phyloP scores from a whole-genome alignment of 2,329 filamentous ascomycete species.

The Sordariomycetes sp. region DNA sequence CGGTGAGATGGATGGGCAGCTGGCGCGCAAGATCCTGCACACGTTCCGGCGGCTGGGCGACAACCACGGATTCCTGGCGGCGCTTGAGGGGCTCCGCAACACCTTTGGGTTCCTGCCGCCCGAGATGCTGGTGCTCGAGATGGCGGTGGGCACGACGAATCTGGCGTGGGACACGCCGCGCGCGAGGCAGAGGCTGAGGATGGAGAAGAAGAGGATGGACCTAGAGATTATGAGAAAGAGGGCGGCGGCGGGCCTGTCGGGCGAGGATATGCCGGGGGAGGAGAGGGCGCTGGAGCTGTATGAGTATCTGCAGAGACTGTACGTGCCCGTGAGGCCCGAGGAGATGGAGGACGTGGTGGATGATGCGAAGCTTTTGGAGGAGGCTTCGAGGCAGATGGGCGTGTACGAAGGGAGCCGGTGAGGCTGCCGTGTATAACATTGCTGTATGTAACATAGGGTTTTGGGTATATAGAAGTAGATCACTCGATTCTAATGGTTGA shows the following conservation, averaged over 20 bases:
- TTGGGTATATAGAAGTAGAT: background rate
- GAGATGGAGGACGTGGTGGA: slow-evolving; percentile 8
- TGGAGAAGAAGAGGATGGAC: slow-evolving; percentile 28
- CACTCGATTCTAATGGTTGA: background rate
- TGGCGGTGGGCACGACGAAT: slow-evolving; percentile 29
- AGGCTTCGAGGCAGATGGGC: slow-evolving; percentile 28
- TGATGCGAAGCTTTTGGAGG: slow-evolving; percentile 13
- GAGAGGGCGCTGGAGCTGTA: slow-evolving; percentile 24
- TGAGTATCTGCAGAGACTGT: slow-evolving; percentile 25
- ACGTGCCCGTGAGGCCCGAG: slow-evolving; percentile 16
- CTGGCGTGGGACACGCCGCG: slow-evolving; percentile 25
- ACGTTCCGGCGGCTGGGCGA: slow-evolving; percentile 34
- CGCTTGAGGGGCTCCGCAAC: slow-evolving; percentile 27
- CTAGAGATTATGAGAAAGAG: slow-evolving; percentile 16
- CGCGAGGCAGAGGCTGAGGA: slow-evolving; percentile 25
- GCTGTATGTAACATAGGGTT: background rate
- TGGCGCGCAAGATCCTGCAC: slow-evolving; percentile 35
- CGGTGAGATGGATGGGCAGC: slow-evolving; percentile 24
- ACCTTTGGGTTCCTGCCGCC: slow-evolving; percentile 28
- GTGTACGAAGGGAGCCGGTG: slow-evolving; percentile 16
- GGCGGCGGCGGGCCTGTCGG: slow-evolving; percentile 1
- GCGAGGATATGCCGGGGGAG: slow-evolving; percentile 19
- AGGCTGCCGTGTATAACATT: background rate
- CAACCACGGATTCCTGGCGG: slow-evolving; percentile 28
- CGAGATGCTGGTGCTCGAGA: slow-evolving; percentile 31